Conservation (phyloP, 2,329 filamentous ascomycete genomes). For the Aspergillus versicolor region DNA sequence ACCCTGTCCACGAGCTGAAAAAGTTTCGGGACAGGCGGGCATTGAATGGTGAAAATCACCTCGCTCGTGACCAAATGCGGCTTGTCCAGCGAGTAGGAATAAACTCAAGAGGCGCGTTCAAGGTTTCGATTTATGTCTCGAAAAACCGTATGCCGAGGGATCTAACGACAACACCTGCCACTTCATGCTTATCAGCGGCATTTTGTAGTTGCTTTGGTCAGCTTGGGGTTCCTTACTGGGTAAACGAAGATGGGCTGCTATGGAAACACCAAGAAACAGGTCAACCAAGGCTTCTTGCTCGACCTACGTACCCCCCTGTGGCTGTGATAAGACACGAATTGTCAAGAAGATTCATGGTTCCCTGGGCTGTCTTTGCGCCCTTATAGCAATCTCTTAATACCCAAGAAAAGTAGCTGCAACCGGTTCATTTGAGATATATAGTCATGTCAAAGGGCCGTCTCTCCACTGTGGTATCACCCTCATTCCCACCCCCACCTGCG, state of each 20-base stretch:
- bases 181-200: neutral
- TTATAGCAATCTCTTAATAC: neutral
- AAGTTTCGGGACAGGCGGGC: neutral
- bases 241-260: neutral
- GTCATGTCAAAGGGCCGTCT: no score
- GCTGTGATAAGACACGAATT: conserved; percentile 1
- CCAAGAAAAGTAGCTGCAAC: neutral
- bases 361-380: neutral
- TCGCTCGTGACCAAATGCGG: neutral
- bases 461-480: neutral
- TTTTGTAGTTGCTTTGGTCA: neutral
- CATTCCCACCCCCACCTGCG: neutral
- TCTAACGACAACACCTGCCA: neutral
- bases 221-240: neutral
- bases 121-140: conserved; percentile 4
- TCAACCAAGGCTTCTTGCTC: neutral
- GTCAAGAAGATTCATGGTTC: neutral
- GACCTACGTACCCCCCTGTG: neutral
- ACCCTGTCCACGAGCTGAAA: no score
- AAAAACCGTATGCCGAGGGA: neutral
- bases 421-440: neutral
- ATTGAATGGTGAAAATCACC: neutral
- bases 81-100: neutral
- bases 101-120: neutral
- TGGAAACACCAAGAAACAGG: neutral